Evolutionary conservation across 257 asterid genomes (phyloP).

Genomic region (Eustoma russellianum): DNA sequence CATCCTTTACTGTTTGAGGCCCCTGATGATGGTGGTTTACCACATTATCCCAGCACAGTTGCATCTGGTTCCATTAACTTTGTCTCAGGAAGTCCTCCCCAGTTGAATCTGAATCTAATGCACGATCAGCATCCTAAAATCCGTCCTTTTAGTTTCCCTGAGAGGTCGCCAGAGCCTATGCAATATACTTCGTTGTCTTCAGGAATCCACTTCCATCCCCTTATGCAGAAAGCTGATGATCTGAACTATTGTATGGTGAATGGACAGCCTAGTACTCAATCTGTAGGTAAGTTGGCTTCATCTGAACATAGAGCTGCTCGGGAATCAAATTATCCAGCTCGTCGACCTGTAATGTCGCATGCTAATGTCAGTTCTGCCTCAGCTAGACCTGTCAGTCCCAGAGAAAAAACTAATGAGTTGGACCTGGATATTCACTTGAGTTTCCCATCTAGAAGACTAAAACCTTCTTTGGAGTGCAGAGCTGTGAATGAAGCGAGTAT

Average conservation of each 20-base stretch:
- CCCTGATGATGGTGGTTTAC: constrained; percentile 50
- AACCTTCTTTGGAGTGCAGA: constrained; percentile 20
- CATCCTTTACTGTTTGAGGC: constrained; percentile 89
- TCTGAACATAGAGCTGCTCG: constrained; percentile 27
- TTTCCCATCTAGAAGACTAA: constrained; percentile 42
- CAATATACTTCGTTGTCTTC: constrained; percentile 33
- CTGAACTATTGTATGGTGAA: constrained; percentile 22
- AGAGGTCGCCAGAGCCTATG: constrained; percentile 42
- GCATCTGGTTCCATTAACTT: constrained; percentile 42
- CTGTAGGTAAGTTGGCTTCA: constrained; percentile 23
- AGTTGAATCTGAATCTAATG: constrained; percentile 59
- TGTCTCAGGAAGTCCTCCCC: constrained; percentile 61
- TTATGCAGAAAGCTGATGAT: constrained; percentile 57
- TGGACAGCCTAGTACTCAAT: constrained; percentile 24
- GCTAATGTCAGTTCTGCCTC: constrained; percentile 27
- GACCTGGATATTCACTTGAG: constrained; percentile 68
- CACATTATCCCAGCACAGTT: constrained; percentile 37
- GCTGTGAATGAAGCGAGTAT: constrained; percentile 13
- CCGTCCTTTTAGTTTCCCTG: constrained; percentile 55
- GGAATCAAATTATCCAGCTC: constrained; percentile 14
- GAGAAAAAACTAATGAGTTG: constrained; percentile 39
- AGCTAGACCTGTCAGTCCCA: constrained; percentile 23
- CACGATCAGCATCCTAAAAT: constrained; percentile 60
- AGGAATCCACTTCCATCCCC: constrained; percentile 77
- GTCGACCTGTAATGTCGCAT: constrained; percentile 16